Conservation (phyloP, 495 filamentous ascomycete genomes). For the Xylaria bambusicola region DNA sequence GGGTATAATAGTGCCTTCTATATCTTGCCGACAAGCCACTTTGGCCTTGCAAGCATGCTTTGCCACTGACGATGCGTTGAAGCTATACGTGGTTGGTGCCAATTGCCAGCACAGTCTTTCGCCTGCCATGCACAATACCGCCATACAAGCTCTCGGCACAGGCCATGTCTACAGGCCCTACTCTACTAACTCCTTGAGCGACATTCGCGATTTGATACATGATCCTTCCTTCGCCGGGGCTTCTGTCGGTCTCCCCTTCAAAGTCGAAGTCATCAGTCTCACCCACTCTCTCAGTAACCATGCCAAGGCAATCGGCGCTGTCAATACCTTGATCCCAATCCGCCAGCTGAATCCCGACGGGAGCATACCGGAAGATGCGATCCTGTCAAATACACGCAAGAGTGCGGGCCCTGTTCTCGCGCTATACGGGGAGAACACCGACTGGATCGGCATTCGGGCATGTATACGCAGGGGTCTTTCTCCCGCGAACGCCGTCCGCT, state of each 20-base stretch:
- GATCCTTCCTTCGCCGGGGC: slow-evolving; percentile 69
- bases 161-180: slow-evolving; percentile 64
- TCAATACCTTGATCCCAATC: slow-evolving; percentile 73
- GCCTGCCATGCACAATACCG: slow-evolving; percentile 75
- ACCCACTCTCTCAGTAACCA: slow-evolving; percentile 68
- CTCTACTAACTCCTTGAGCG: slow-evolving; percentile 59
- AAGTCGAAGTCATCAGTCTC: slow-evolving; percentile 65
- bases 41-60: slow-evolving; percentile 54
- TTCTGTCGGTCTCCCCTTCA: slow-evolving; percentile 72
- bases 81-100: slow-evolving; percentile 71
- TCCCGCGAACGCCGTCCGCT: slow-evolving; percentile 69
- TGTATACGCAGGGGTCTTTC: slow-evolving; percentile 71
- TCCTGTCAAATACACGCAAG: slow-evolving; percentile 60
- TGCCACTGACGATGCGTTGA: slow-evolving; percentile 55
- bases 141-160: slow-evolving; percentile 66
- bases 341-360: slow-evolving; percentile 59
- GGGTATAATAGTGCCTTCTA: slow-evolving; percentile 34
- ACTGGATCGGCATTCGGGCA: slow-evolving; percentile 69
- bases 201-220: slow-evolving; percentile 59
- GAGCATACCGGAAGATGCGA: slow-evolving; percentile 58
- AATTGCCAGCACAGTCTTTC: slow-evolving; percentile 71
- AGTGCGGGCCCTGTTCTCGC: slow-evolving; percentile 63
- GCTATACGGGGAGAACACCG: slow-evolving; percentile 77
- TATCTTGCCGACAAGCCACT: slow-evolving; percentile 64
- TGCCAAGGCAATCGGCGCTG: slow-evolving; percentile 71